phyloP scores from a whole-genome alignment of 2,329 filamentous ascomycete genomes.

The Atkinsonella hypoxylon region DNA sequence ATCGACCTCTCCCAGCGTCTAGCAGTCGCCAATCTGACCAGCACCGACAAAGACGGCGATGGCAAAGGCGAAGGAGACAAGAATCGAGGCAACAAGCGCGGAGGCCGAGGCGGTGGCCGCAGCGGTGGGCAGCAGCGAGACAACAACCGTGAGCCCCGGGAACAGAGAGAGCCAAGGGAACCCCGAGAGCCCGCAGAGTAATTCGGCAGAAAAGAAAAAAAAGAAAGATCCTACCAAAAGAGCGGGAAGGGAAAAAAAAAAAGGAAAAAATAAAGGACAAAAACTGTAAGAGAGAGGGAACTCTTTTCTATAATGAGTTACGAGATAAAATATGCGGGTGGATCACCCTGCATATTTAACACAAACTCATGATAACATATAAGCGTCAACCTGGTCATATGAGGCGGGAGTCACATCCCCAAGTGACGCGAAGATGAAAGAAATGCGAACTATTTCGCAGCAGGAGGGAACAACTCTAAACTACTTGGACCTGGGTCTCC shows the following conservation, averaged over 20 bases:
- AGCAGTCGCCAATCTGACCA: constrained; percentile 59
- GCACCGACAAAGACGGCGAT: constrained; percentile 37
- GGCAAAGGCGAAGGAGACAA: constrained; percentile 32
- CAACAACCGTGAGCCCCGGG: constrained; percentile 17
- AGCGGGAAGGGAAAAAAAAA: background rate
- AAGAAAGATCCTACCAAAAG: background rate
- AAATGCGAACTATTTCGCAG: background rate
- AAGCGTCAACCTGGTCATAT: no score
- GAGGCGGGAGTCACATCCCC: no score
- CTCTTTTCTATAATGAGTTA: constrained; percentile 4
- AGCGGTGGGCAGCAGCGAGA: constrained; percentile 40
- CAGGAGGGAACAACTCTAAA: constrained; percentile 7
- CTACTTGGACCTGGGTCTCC: constrained; percentile 17
- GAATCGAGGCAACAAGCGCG: constrained; percentile 36
- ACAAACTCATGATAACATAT: background rate
- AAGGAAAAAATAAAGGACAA: background rate
- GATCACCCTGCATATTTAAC: background rate
- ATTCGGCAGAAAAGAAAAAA: no score
- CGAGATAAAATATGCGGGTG: background rate
- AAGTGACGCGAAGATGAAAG: background rate
- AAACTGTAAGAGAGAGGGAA: background rate
- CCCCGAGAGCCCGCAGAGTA: constrained; percentile 22
- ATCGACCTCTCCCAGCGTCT: constrained; percentile 95
- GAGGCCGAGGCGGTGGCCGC: constrained; percentile 38
- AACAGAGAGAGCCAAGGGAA: constrained; percentile 29